Evolutionary conservation across 345 rosid genomes (phyloP), one percentile per base, ranked within the genome.

Genomic region (Eucalyptus victrix): DNA sequence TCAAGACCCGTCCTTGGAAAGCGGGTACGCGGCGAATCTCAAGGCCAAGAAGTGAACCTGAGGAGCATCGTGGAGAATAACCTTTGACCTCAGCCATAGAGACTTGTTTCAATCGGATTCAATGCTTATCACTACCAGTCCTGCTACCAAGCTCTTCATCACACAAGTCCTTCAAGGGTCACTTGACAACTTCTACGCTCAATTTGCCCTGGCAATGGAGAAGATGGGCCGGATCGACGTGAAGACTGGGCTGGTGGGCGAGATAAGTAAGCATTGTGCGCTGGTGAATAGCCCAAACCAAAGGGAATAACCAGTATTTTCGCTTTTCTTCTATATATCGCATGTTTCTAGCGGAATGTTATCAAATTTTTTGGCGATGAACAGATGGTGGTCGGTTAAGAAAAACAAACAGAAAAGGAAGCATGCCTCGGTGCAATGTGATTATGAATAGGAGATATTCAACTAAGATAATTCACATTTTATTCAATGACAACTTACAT

Each of bases 141-240:
- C 96, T 11, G 89, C 90, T 5, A 93, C 98, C 13, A 86, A 94
- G 88, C 89, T 93, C 87, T 81, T 65, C 88, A 86, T 96, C 81
- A 92, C 92, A 47, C 93, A 94, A 65, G 90, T 96, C 24, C 93
- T 94, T 23, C 85, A 91, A 12, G 98, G 97, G 42, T 90, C 99
- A 6, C 86, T 88, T 12, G 18, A 91, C 6, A 93, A 90, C 81
- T 96, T 96, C 92, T 96, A 65, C 34, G 90, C 91, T 45, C 95
- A 95, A 54, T 97, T 97, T 47, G 97, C 95, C 10, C 67, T 58
- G 42, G 93, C 99, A 12, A 93, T 97, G 97, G 99, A 95, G 94
- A 96, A 95, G 92, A 92, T 96, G 97, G 97, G 95, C 18, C 90
- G 93, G 86, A 85, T 94, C 85, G 88, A 95, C 62, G 99, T 95